Conservation (phyloP, 208 protist genomes). For the Balamuthia mandrillaris region DNA sequence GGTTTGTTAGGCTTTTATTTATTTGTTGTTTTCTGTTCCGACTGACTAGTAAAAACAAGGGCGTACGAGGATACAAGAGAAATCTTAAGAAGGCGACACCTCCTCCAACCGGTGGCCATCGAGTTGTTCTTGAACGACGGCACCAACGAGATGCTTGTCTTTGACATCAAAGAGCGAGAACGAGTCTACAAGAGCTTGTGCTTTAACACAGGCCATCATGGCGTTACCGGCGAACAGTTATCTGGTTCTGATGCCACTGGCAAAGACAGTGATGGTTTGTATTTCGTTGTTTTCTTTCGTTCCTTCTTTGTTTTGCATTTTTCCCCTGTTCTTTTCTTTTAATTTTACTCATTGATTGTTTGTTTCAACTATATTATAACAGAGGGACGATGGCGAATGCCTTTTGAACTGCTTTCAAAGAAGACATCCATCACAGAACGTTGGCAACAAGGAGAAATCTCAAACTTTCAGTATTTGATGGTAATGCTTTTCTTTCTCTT, state of each 20-base stretch:
- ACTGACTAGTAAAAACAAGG: background rate
- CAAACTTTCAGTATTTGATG: slow-evolving; percentile 98
- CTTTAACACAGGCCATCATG: background rate
- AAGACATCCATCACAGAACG: slow-evolving; percentile 67
- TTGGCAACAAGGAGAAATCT: slow-evolving; percentile 88
- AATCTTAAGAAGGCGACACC: background rate
- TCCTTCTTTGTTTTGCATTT: background rate
- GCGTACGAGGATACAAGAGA: background rate
- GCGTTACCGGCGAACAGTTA: background rate
- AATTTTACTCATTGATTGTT: background rate
- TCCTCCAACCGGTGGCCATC: slow-evolving; percentile 11
- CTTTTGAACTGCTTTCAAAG: slow-evolving; percentile 5
- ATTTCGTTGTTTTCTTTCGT: background rate
- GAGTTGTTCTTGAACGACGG: slow-evolving; percentile 34
- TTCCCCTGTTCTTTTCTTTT: background rate
- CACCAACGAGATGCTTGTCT: slow-evolving; percentile 6
- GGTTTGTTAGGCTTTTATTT: background rate
- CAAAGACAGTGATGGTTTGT: slow-evolving; percentile 6
- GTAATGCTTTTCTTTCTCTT: no score
- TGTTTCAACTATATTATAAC: background rate
- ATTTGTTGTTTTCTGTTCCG: background rate
- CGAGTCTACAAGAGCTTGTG: background rate
- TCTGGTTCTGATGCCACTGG: slow-evolving; percentile 42
- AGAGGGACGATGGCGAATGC: background rate
- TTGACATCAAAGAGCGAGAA: slow-evolving; percentile 4